Evolutionary conservation across 2,329 filamentous ascomycete genomes (phyloP), one percentile per base, ranked within the genome.

Genomic region (Xylaria arbuscula): DNA sequence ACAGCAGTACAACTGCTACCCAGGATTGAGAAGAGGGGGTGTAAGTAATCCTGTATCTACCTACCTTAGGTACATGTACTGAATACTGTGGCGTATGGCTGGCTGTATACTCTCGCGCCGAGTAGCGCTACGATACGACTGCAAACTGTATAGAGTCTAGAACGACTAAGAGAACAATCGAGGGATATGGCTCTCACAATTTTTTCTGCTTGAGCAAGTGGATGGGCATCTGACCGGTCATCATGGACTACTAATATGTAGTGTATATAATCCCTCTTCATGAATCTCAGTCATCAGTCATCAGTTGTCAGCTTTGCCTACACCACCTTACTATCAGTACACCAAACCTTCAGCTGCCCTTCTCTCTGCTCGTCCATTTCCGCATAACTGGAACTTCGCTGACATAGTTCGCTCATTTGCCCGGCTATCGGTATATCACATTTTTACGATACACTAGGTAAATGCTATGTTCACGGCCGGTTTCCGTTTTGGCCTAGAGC

Each of bases 1-100:
- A 67, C 67, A 36, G 59, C 63, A 59, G 53, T 47, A 56, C 54
- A 22, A 34, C 40, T 19, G 47, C 45, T 24, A 67, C 51, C 32
- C 19, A 36, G 32, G 32, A 50, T 59, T n/a, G 11, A 22, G 47
- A 60, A 42, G 55, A 59, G 65, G 61, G 64, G 60, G 15, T 32
- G 19, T 42, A n/a, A 9, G 22, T 42, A 45, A 45, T 32, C 8
- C 22, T 32, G 55, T 60, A 59, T 67, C 8, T 40, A 17, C 10
- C 17, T 13, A n/a, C n/a, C n/a, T n/a, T n/a, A n/a, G n/a, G n/a
- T n/a, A n/a, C 28, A 28, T 28, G 5, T 2, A 28, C 28, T 28
- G 28, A 28, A 28, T 28, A 28, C 28, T 28, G 28, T 28, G 28
- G 28, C 28, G 28, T 28, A 28, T 28, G 28, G 28, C 28, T 28